Evolutionary conservation across 1,139 yeast species (phyloP).

Genomic region (Yamadazyma atlantica): DNA sequence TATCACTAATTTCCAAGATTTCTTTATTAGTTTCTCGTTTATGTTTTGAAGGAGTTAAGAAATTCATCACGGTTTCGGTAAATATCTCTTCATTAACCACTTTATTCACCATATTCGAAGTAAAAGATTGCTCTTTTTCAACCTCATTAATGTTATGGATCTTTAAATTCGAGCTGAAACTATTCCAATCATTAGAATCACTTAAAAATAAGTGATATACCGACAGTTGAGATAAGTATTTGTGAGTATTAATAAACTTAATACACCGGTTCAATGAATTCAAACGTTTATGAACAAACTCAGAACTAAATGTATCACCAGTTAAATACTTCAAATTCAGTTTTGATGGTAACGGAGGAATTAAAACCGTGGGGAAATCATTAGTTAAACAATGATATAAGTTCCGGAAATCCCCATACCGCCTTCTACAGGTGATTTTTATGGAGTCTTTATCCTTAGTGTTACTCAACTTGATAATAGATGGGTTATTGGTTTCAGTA

Average conservation of each 20-base stretch:
- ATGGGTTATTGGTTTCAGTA: slow-evolving; percentile 54
- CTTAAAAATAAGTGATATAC: slow-evolving; percentile 71
- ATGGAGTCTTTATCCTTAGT: slow-evolving; percentile 16
- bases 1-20: slow-evolving; percentile 79
- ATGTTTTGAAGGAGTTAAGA: slow-evolving; percentile 71
- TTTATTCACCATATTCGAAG: slow-evolving; percentile 35
- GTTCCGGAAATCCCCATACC: slow-evolving; percentile 81
- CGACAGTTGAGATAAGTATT: slow-evolving; percentile 65
- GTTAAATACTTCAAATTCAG: slow-evolving; percentile 87
- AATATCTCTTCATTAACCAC: slow-evolving; percentile 60
- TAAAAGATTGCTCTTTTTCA: slow-evolving; percentile 20
- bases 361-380: slow-evolving; percentile 81
- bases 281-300: slow-evolving; percentile 83
- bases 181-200: slow-evolving; percentile 81
- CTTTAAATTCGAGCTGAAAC: slow-evolving; percentile 67
- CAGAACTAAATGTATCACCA: slow-evolving; percentile 85
- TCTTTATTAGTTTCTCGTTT: slow-evolving; percentile 74
- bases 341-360: slow-evolving; percentile 95
- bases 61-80: slow-evolving; percentile 89
- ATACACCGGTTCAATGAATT: slow-evolving; percentile 78
- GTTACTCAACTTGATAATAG: slow-evolving; percentile 33
- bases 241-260: slow-evolving; percentile 71
- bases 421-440: slow-evolving; percentile 61
- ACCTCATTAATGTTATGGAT: slow-evolving; percentile 30
- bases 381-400: slow-evolving; percentile 70